phyloP scores from a whole-genome alignment of 139 green algal species.

The Yamagishiella unicocca region DNA sequence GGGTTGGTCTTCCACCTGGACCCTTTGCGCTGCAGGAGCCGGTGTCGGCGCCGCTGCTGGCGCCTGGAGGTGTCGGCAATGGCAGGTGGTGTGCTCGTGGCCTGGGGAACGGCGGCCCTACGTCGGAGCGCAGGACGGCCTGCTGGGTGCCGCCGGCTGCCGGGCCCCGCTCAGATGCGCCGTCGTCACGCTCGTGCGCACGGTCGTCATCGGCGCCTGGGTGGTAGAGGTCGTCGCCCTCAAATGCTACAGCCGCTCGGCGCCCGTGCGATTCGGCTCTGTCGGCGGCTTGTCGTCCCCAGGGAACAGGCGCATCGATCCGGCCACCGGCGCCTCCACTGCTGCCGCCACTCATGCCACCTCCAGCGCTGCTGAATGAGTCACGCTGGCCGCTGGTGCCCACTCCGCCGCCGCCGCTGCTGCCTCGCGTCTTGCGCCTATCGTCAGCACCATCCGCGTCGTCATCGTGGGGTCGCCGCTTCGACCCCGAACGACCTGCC shows the following conservation, averaged over 20 bases:
- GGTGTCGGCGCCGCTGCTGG: not conserved
- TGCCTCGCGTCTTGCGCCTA: not conserved
- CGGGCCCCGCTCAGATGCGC: too few species aligned
- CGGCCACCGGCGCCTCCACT: too few species aligned
- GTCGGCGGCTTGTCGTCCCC: too few species aligned
- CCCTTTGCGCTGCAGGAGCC: not conserved
- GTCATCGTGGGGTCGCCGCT: not conserved
- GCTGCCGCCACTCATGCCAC: constrained; percentile 1
- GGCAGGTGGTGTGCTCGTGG: not conserved
- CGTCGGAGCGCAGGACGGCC: not conserved
- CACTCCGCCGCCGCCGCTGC: not conserved
- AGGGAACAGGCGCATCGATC: too few species aligned
- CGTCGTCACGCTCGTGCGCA: too few species aligned
- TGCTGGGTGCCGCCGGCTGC: not conserved
- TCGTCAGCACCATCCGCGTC: not conserved
- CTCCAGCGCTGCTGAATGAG: not conserved
- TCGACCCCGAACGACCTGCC: not conserved
- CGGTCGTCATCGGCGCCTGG: too few species aligned
- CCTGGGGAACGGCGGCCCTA: not conserved
- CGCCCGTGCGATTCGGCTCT: too few species aligned
- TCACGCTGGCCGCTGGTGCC: not conserved
- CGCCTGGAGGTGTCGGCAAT: not conserved
- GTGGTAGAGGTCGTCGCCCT: too few species aligned
- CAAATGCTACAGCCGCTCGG: too few species aligned
- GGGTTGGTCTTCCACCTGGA: not conserved